These are phyloP conservation scores for Brettanomyces anomalus DNA, from an alignment of 805 yeast genomes.

Conservation along the genomic window DNA sequence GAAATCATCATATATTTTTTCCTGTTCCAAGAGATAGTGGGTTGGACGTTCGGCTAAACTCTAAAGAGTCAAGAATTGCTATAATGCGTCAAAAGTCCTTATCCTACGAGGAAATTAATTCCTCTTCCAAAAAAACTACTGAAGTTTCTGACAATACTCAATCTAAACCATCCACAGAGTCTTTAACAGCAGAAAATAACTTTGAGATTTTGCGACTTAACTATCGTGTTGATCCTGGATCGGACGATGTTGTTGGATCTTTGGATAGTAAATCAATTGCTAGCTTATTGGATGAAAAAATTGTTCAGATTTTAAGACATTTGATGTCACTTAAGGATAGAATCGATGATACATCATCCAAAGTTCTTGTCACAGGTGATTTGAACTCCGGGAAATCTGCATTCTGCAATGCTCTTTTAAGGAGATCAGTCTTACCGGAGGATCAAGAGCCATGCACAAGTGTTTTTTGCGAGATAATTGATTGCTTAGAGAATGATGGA, in stretches of 20 bases:
- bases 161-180: background rate
- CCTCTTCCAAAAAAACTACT: background rate
- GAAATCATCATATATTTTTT: constrained; percentile 50
- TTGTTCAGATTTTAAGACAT: constrained; percentile 58
- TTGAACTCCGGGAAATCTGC: constrained; percentile 94
- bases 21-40: constrained; percentile 34
- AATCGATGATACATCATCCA: constrained; percentile 84
- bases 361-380: constrained; percentile 95
- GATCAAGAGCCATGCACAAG: constrained; percentile 98
- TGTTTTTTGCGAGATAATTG: constrained; percentile 91
- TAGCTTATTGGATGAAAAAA: constrained; percentile 58
- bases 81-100: constrained; percentile 33
- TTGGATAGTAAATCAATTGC: constrained; percentile 66
- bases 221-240: constrained; percentile 41
- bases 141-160: background rate
- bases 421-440: constrained; percentile 75
- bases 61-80: constrained; percentile 44
- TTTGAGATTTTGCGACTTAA: constrained; percentile 58
- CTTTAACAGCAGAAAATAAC: background rate
- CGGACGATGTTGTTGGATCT: constrained; percentile 37
- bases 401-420: constrained; percentile 81
- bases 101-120: background rate
- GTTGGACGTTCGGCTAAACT: constrained; percentile 31
- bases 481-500: constrained; percentile 64
- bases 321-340: constrained; percentile 66